Conservation (phyloP, 2,329 filamentous ascomycete genomes). For the Periconia sp. region DNA sequence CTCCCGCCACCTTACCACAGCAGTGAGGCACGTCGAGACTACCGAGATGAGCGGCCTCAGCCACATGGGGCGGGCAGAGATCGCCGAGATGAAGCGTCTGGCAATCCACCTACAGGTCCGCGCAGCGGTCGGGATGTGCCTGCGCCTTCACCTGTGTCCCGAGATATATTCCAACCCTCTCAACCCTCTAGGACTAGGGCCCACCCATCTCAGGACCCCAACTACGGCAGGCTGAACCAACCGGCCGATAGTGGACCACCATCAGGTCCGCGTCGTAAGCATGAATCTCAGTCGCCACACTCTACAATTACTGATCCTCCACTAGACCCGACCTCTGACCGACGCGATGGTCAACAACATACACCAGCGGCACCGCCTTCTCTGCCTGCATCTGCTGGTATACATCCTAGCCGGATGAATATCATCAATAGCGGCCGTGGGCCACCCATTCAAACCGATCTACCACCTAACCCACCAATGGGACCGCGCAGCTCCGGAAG, state of each 20-base stretch:
- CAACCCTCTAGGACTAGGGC: conserved; percentile 39
- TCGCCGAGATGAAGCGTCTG: conserved; percentile 41
- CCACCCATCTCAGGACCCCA: conserved; percentile 45
- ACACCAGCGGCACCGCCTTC: conserved; percentile 36
- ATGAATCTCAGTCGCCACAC: conserved; percentile 5
- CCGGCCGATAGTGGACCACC: conserved; percentile 50
- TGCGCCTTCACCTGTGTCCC: conserved; percentile 25
- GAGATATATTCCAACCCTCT: conserved; percentile 45
- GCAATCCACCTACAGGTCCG: conserved; percentile 55
- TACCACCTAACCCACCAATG: conserved; percentile 32
- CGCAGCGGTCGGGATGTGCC: conserved; percentile 46
- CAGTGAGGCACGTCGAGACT: conserved; percentile 1
- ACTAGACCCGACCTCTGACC: conserved; percentile 23
- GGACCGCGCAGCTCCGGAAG: conserved; percentile 36
- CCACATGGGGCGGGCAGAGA: conserved; percentile 36
- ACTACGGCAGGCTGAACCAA: conserved; percentile 53
- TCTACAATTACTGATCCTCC: conserved; percentile 9
- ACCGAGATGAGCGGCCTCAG: conserved; percentile 1
- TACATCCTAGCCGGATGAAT: conserved; percentile 58
- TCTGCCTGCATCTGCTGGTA: conserved; percentile 41
- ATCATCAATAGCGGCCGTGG: conserved; percentile 35
- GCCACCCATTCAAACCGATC: conserved; percentile 34
- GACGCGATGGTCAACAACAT: conserved; percentile 27
- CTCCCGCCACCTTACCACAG: neutral
- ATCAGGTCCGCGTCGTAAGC: conserved; percentile 55